Evolutionary conservation across 768 basidiomycete genomes (phyloP).

Genomic region (Sistotremastrum suecicum): DNA sequence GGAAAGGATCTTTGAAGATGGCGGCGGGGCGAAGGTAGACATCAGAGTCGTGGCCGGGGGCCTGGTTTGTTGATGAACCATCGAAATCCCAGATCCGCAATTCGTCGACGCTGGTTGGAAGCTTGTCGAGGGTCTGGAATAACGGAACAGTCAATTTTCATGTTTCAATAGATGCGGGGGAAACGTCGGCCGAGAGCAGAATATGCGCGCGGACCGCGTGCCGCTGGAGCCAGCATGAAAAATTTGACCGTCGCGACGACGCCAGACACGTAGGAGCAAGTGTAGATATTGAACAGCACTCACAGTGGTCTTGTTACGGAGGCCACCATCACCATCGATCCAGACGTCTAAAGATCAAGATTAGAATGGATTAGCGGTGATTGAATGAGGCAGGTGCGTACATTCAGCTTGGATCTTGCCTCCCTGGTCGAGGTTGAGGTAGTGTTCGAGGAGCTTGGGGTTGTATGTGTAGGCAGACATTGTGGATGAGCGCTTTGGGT

Average conservation of each 20-base stretch:
- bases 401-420: conserved; percentile 92
- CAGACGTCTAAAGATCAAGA: conserved; percentile 62
- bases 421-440: conserved; percentile 79
- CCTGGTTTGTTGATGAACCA: conserved; percentile 95
- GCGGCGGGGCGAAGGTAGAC: conserved; percentile 95
- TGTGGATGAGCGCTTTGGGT: neutral
- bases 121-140: conserved; percentile 68
- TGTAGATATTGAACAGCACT: conserved; percentile 14
- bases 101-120: conserved; percentile 75
- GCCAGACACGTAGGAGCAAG: neutral
- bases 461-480: conserved; percentile 32
- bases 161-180: neutral
- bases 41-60: conserved; percentile 90
- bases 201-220: neutral
- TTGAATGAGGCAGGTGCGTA: conserved; percentile 19
- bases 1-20: conserved; percentile 99
- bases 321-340: conserved; percentile 90
- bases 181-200: neutral
- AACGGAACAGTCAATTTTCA: neutral
- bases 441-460: conserved; percentile 83
- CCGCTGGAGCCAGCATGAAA: neutral
- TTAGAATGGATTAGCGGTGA: conserved; percentile 5
- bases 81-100: conserved; percentile 99
- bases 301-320: conserved; percentile 94
- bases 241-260: neutral